phyloP scores from a whole-genome alignment of 1,284 basidiomycete genomes.

The Apiotrichum brassicae region DNA sequence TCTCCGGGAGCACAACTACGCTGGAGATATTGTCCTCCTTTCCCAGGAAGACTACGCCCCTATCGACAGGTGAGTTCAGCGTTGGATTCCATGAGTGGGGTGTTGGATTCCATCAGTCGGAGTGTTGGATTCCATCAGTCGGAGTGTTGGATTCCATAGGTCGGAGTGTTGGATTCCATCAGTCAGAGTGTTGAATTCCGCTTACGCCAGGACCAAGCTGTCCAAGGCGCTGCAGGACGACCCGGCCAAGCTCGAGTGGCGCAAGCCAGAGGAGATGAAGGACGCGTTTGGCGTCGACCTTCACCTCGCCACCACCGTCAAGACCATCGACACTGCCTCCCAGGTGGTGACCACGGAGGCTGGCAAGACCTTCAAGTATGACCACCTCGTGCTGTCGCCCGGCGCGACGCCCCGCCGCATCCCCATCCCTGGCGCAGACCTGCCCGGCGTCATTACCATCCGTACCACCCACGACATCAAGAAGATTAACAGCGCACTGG shows the following conservation, averaged over 20 bases:
- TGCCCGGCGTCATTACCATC: constrained; percentile 73
- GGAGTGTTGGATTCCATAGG: too few species aligned
- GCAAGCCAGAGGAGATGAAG: constrained; percentile 65
- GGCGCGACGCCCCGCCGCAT: constrained; percentile 59
- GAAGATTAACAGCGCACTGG: constrained; percentile 57
- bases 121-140: too few species aligned
- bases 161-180: too few species aligned
- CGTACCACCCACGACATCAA: constrained; percentile 66
- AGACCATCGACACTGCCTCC: constrained; percentile 57
- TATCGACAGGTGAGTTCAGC: constrained; percentile 56
- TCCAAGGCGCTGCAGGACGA: constrained; percentile 82
- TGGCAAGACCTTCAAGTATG: constrained; percentile 56
- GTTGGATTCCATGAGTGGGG: too few species aligned
- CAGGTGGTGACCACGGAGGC: constrained; percentile 59
- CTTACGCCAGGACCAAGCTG: constrained; percentile 63
- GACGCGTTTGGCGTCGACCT: constrained; percentile 74
- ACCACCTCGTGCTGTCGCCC: constrained; percentile 65
- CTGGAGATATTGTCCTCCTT: constrained; percentile 69
- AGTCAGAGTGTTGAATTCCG: too few species aligned
- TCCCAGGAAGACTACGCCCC: constrained; percentile 74
- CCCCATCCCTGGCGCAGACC: constrained; percentile 69
- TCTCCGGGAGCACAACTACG: constrained; percentile 75
- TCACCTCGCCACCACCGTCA: constrained; percentile 57
- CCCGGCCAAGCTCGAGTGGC: constrained; percentile 67
- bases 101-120: too few species aligned